Evolutionary conservation across 2,329 filamentous ascomycete genomes (phyloP).

Genomic region (Beauveria australis): DNA sequence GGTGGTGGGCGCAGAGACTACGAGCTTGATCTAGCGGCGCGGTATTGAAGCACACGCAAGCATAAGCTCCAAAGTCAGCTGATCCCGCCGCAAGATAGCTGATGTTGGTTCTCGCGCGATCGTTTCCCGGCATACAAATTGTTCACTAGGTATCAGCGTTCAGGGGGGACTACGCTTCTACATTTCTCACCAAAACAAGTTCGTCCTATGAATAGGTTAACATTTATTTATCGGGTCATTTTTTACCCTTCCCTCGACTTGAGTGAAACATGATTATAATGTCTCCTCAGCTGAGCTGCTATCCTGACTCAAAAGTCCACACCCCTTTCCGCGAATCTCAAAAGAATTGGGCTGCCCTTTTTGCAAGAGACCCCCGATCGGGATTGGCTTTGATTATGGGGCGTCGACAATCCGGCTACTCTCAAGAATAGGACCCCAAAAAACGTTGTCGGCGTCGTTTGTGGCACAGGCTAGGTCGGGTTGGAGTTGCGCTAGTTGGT

Average conservation of each 20-base stretch:
- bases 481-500: not conserved
- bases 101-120: not conserved
- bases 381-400: not conserved
- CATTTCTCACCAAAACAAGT: not conserved
- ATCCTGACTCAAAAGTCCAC: not conserved
- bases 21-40: not conserved
- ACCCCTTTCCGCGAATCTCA: no score
- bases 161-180: not conserved
- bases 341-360: not conserved
- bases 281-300: not conserved
- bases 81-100: not conserved
- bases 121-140: not conserved
- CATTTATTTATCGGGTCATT: no score
- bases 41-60: not conserved
- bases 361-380: not conserved
- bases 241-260: not conserved
- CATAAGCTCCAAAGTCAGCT: not conserved
- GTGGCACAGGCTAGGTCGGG: not conserved
- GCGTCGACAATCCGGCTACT: not conserved
- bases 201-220: not conserved
- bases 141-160: no score
- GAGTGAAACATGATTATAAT: not conserved
- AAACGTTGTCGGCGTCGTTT: constrained; percentile 4
- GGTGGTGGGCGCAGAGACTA: not conserved
- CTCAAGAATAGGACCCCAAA: not conserved